These are phyloP conservation scores for Cymodocea nodosa DNA, from an alignment of 116 monocot species.

Conservation along the genomic window DNA sequence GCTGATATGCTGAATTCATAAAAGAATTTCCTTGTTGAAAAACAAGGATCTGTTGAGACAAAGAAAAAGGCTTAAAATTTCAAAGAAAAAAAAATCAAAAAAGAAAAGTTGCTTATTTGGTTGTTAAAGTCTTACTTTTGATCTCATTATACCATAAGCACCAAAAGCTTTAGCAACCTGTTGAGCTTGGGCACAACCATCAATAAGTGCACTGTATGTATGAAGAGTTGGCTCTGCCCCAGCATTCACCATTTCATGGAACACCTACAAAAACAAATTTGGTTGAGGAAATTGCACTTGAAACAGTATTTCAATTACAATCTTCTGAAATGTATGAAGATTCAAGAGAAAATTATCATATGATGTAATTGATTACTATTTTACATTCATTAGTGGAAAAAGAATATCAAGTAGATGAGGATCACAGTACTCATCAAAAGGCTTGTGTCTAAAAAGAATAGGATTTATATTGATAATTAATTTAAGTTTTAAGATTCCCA, in stretches of 20 bases:
- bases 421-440: too few species aligned
- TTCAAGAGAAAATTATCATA: too few species aligned
- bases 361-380: too few species aligned
- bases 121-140: conserved; percentile 45
- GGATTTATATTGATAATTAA: too few species aligned
- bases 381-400: too few species aligned
- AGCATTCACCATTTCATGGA: conserved; percentile 96
- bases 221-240: conserved; percentile 79
- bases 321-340: too few species aligned
- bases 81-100: neutral
- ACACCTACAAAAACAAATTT: conserved; percentile 30
- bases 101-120: neutral
- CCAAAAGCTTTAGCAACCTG: conserved; percentile 98
- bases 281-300: too few species aligned
- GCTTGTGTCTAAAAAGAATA: too few species aligned
- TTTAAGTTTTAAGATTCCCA: too few species aligned
- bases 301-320: too few species aligned
- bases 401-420: too few species aligned
- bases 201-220: conserved; percentile 88
- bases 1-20: neutral
- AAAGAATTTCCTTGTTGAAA: neutral
- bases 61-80: neutral
- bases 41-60: neutral
- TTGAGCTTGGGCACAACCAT: conserved; percentile 90
- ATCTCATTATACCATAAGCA: conserved; percentile 96